Evolutionary conservation across 179 eudicot genomes (phyloP).

Genomic region (Silene vulgaris): DNA sequence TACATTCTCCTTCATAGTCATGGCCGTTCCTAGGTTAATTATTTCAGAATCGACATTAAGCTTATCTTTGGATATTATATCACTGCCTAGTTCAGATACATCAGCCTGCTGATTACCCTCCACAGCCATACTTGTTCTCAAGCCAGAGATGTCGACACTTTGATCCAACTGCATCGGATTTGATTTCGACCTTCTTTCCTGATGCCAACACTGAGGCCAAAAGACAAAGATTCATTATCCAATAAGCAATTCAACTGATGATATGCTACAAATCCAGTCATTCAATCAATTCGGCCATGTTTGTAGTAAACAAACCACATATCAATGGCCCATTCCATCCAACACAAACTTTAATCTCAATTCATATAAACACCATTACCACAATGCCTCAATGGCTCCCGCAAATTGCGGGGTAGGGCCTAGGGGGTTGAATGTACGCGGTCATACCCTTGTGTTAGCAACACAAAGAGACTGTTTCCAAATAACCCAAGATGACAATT

Average conservation of each 20-base stretch:
- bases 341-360: background rate
- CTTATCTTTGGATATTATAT: background rate
- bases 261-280: background rate
- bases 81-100: conserved; percentile 6
- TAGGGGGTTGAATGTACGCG: no score
- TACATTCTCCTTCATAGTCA: conserved; percentile 8
- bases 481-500: no score
- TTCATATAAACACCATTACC: no score
- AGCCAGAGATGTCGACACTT: background rate
- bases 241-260: background rate
- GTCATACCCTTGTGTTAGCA: no score
- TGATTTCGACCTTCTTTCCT: background rate
- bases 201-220: background rate
- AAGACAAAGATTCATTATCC: background rate
- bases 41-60: conserved; percentile 18
- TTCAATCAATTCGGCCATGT: no score
- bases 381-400: no score
- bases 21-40: conserved; percentile 5
- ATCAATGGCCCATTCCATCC: background rate
- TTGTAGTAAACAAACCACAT: background rate
- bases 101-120: conserved; percentile 28
- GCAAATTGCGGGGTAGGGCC: no score
- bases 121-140: conserved; percentile 26
- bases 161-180: background rate
- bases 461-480: no score